Percentiles rank a stretch among this genome's conserved stretches.
phyloP scores from a whole-genome alignment of 1,139 yeast species.

The Geotrichum restrictum region DNA sequence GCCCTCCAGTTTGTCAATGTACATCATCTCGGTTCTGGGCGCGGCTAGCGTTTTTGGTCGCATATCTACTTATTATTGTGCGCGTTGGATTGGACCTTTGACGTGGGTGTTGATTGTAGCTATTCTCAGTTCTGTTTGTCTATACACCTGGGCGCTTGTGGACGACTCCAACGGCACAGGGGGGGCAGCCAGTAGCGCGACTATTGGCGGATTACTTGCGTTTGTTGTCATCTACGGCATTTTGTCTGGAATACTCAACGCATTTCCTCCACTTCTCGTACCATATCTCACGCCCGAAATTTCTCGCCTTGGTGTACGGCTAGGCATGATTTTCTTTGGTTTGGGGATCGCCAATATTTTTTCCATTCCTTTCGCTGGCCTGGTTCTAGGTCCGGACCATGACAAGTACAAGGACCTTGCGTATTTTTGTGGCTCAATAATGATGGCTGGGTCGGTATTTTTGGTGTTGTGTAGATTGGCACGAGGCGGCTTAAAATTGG shows the following conservation, averaged over 20 bases:
- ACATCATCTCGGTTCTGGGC: constrained; percentile 18
- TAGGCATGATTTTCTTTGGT: constrained; percentile 55
- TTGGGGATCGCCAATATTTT: constrained; percentile 10
- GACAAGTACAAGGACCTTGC: constrained; percentile 7
- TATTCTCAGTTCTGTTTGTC: constrained; percentile 2
- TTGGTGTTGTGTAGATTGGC: not conserved
- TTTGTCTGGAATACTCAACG: constrained; percentile 45
- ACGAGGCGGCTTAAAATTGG: not conserved
- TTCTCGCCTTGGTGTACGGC: constrained; percentile 43
- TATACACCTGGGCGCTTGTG: constrained; percentile 10
- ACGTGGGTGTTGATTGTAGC: constrained; percentile 12
- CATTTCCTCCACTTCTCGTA: constrained; percentile 45
- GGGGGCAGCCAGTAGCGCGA: not conserved
- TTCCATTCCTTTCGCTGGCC: constrained; percentile 20
- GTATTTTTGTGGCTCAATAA: constrained; percentile 9
- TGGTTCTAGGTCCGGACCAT: constrained; percentile 12
- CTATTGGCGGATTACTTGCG: constrained; percentile 9
- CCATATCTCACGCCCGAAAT: constrained; percentile 51
- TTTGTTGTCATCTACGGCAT: constrained; percentile 43
- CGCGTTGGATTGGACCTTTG: constrained; percentile 16
- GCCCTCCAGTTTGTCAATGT: not conserved
- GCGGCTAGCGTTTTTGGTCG: constrained; percentile 19
- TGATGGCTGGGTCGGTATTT: constrained; percentile 4
- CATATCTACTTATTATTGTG: constrained; percentile 10
- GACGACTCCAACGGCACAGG: not conserved